These are phyloP conservation scores for Castanospermum australe DNA, from an alignment of 306 rosid genomes.

Conservation along the genomic window DNA sequence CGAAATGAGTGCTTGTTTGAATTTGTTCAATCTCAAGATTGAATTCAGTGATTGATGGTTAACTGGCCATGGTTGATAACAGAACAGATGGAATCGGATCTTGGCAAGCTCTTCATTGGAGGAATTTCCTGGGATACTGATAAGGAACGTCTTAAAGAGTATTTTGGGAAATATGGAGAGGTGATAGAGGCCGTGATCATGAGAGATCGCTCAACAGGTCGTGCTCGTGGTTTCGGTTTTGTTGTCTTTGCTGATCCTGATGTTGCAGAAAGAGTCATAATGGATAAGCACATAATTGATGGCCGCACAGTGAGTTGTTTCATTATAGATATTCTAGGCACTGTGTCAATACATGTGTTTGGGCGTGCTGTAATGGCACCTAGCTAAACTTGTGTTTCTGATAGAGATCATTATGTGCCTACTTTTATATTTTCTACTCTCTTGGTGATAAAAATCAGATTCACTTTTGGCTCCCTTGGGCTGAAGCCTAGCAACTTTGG, in stretches of 20 bases:
- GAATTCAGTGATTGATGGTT: constrained; percentile 22
- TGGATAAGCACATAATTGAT: constrained; percentile 88
- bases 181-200: constrained; percentile 94
- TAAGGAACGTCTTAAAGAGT: constrained; percentile 85
- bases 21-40: constrained; percentile 16
- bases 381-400: background rate
- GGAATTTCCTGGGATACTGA: constrained; percentile 99
- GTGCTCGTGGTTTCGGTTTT: constrained; percentile 95
- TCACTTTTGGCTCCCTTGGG: background rate
- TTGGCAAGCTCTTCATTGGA: constrained; percentile 98
- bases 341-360: constrained; percentile 16
- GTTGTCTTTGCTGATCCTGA: constrained; percentile 85
- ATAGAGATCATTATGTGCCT: constrained; percentile 8
- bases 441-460: constrained; percentile 4
- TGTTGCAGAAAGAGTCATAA: constrained; percentile 80
- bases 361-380: background rate
- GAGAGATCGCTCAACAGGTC: constrained; percentile 95
- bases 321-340: constrained; percentile 18
- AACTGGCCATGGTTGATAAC: constrained; percentile 42
- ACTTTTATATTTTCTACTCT: background rate
- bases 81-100: constrained; percentile 88
- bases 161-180: constrained; percentile 83
- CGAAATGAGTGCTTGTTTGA: constrained; percentile 10
- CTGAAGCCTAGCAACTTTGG: background rate
- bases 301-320: constrained; percentile 81